phyloP scores from a whole-genome alignment of 179 eudicot genomes.

The Beta lomatogona region DNA sequence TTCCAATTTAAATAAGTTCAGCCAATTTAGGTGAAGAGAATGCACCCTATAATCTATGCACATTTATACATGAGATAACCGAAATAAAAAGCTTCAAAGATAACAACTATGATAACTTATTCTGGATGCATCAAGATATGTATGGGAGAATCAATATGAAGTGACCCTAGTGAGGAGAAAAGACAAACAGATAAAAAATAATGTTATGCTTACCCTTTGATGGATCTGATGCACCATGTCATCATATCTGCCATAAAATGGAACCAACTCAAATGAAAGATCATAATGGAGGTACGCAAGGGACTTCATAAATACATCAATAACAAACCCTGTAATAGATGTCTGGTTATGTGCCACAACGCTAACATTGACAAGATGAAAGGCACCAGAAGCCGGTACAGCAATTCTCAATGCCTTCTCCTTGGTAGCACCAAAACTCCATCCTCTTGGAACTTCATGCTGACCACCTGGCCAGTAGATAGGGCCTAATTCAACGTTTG shows the following conservation, averaged over 20 bases:
- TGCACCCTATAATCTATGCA: too few relatives aligned
- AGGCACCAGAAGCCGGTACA: conserved; percentile 48
- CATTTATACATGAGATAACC: too few relatives aligned
- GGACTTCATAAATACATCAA: conserved; percentile 47
- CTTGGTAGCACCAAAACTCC: conserved; percentile 24
- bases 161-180: too few relatives aligned
- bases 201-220: conserved; percentile 24
- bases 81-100: too few relatives aligned
- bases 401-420: conserved; percentile 40
- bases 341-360: conserved; percentile 32
- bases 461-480: conserved; percentile 53
- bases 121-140: too few relatives aligned
- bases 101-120: too few relatives aligned
- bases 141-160: too few relatives aligned
- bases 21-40: not conserved
- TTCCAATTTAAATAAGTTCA: too few relatives aligned
- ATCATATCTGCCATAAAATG: conserved; percentile 41
- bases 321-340: conserved; percentile 39
- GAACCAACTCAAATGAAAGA: conserved; percentile 31
- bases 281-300: conserved; percentile 38
- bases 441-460: conserved; percentile 38
- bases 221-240: conserved; percentile 38
- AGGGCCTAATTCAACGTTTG: conserved; percentile 18
- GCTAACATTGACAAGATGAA: conserved; percentile 44
- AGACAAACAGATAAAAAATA: not conserved